phyloP scores from a whole-genome alignment of 169 alveolate species.

The Eimeria maxima region DNA sequence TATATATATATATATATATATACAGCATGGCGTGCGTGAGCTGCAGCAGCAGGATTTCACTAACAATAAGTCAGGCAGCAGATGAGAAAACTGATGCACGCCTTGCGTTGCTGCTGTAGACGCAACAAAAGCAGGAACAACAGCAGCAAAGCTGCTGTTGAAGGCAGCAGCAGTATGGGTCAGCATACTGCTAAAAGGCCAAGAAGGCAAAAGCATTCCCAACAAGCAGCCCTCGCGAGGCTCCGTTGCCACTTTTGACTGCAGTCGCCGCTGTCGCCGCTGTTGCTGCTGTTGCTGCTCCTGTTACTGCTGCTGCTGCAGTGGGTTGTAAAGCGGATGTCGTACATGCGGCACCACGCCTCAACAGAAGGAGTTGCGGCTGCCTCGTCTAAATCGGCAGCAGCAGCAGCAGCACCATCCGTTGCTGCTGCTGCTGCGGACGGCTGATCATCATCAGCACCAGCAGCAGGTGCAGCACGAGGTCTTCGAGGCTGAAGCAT shows the following conservation, averaged over 20 bases:
- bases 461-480: slow-evolving; percentile 25
- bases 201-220: slow-evolving; percentile 22
- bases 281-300: slow-evolving; percentile 34
- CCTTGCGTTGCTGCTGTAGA: not conserved
- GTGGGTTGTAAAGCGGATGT: slow-evolving; percentile 4
- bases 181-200: slow-evolving; percentile 17
- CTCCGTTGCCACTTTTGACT: not conserved
- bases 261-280: slow-evolving; percentile 21
- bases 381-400: not conserved
- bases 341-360: slow-evolving; percentile 26
- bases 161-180: not conserved
- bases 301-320: slow-evolving; percentile 31
- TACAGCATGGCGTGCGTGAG: not conserved
- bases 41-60: not conserved
- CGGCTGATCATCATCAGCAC: not conserved
- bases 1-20: too few relatives aligned
- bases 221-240: slow-evolving; percentile 23
- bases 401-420: not conserved
- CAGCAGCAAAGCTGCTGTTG: not conserved
- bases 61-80: not conserved
- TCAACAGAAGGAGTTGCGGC: not conserved
- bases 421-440: slow-evolving; percentile 32
- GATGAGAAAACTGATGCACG: not conserved
- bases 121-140: not conserved
- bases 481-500: slow-evolving; percentile 34